Evolutionary conservation across 2,329 filamentous ascomycete genomes (phyloP), one percentile per base, ranked within the genome.

Genomic region (Colletotrichum tanaceti): DNA sequence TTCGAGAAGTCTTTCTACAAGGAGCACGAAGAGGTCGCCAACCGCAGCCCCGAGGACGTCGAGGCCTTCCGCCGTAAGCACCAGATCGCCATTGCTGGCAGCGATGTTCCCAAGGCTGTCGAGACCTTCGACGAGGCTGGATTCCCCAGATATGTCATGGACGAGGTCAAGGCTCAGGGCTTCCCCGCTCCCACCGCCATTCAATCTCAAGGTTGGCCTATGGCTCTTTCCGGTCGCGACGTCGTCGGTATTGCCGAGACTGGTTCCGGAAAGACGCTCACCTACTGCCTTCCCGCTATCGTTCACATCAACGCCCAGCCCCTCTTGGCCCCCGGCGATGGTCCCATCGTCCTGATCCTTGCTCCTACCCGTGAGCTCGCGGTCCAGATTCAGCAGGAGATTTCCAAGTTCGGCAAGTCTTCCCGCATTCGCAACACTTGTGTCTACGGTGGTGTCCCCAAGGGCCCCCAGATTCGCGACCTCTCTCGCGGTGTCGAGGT

Each of bases 1-100:
- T 99, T 99, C 83, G 96, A 99, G 80, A 99, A 99, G 84, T 94
- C 93, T 10, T 99, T 99, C 85, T 99, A 99, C 89, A 97, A 98
- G 85, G 96, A 98, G 83, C 90, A 96, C 78, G 87, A 91, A 39
- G 89, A 89, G 69, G 95, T 99, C 70, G 82, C 89, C 71, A 85
- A 81, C 75, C 93, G 96, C 77, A 90, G 93, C 14, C 79, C 88
- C 49, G 88, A 88, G 65, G 95, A 98, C 71, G 92, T 99, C 66
- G 91, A 94, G 35, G 92, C 90, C 64, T 99, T 97, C 86, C 92
- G 96, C 78, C 89, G 89, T 77, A 89, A 93, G 77, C 90, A 96
- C 76, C 86, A 93, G 77, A 98, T 99, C 81, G 88, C 93, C 53
- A 86, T 98, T 63, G 86, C 91, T 75, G 96, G 96, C 71, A 83